These are phyloP conservation scores for Dictyostelium citrinum DNA, from an alignment of 78 protist genomes.

Conservation along the genomic window DNA sequence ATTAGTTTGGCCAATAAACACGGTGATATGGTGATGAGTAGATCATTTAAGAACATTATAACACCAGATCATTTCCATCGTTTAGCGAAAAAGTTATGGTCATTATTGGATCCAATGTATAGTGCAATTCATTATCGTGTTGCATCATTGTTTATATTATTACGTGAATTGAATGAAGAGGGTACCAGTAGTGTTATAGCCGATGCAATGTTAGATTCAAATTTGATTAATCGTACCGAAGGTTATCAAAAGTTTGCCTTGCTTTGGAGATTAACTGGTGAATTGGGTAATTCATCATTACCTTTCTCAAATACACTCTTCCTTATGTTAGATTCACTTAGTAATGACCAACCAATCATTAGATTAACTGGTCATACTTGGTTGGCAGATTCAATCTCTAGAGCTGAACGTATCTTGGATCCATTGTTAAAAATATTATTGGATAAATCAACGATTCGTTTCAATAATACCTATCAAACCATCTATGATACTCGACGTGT, in stretches of 20 bases:
- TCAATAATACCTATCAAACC: conserved; percentile 43
- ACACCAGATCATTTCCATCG: conserved; percentile 12
- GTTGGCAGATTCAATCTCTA: conserved; percentile 66
- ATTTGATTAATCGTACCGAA: conserved; percentile 20
- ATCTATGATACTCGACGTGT: conserved; percentile 67
- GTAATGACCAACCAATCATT: conserved; percentile 76
- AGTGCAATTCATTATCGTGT: conserved; percentile 64
- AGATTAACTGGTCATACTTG: conserved; percentile 78
- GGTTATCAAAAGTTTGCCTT: conserved; percentile 76
- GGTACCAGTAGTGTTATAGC: conserved; percentile 34
- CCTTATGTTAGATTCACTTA: conserved; percentile 66
- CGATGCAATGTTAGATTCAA: conserved; percentile 60
- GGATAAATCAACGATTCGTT: conserved; percentile 51
- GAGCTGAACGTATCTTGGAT: conserved; percentile 74
- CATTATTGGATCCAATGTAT: conserved; percentile 39
- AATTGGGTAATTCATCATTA: conserved; percentile 37
- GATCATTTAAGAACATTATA: conserved; percentile 11
- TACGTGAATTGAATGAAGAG: conserved; percentile 43
- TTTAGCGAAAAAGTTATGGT: conserved; percentile 64
- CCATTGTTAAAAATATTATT: conserved; percentile 57
- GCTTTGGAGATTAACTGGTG: conserved; percentile 74
- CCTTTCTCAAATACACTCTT: conserved; percentile 72
- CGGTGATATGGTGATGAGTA: conserved; percentile 19
- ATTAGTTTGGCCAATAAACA: conserved; percentile 37
- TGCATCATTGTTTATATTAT: conserved; percentile 5